These are phyloP conservation scores for Papiliotrema terrestris DNA, from an alignment of 1,284 basidiomycete species.

Conservation along the genomic window DNA sequence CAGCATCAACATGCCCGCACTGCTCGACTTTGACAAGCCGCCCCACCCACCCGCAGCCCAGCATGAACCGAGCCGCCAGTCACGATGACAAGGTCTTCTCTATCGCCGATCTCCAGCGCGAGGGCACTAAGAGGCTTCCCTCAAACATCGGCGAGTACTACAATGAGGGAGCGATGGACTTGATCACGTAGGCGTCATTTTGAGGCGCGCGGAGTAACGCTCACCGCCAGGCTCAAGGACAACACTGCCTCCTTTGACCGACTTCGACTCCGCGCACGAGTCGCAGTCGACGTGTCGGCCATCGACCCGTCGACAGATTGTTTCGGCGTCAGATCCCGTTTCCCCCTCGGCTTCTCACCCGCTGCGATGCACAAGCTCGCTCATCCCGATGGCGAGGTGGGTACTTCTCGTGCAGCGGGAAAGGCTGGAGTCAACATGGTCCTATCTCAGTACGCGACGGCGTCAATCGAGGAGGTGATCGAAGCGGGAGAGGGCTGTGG, in stretches of 20 bases:
- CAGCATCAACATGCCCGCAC: no score
- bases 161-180: slow-evolving; percentile 27
- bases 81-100: slow-evolving; percentile 1
- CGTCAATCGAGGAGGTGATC: slow-evolving; percentile 27
- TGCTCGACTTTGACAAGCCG: no score
- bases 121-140: slow-evolving; percentile 11
- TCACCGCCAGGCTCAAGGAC: slow-evolving; percentile 9
- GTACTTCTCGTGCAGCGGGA: slow-evolving; percentile 26
- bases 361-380: slow-evolving; percentile 35
- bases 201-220: no score
- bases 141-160: slow-evolving; percentile 18
- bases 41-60: no score
- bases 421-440: slow-evolving; percentile 25
- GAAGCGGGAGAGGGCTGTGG: slow-evolving; percentile 10
- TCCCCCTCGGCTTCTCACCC: slow-evolving; percentile 33
- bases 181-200: slow-evolving; percentile 14
- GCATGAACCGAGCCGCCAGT: no score
- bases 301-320: no score
- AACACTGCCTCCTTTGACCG: slow-evolving; percentile 28
- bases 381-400: slow-evolving; percentile 32
- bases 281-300: slow-evolving; percentile 25
- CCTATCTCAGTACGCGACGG: slow-evolving; percentile 27
- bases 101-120: slow-evolving; percentile 20
- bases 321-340: no score
- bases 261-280: slow-evolving; percentile 31